Conservation (phyloP, 2,329 filamentous ascomycete genomes). For the Monilinia vaccinii-corymbosi region DNA sequence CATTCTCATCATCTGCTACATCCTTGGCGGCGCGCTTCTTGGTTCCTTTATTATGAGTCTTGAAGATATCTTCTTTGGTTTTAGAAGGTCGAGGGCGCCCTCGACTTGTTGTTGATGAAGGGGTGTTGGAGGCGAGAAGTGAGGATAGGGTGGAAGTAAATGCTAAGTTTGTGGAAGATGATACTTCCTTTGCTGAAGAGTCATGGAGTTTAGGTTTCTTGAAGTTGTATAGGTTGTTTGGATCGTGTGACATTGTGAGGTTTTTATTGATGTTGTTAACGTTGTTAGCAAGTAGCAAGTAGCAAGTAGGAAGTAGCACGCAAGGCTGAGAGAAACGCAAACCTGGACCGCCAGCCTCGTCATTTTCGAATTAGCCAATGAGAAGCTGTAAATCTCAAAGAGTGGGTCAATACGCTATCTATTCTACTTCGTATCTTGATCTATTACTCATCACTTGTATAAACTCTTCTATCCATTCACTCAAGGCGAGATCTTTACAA, state of each 20-base stretch:
- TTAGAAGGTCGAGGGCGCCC: slow-evolving; percentile 46
- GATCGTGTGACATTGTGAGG: slow-evolving; percentile 7
- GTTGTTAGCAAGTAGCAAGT: no score
- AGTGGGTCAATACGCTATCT: no score
- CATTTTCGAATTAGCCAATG: neutral
- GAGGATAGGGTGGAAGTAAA: slow-evolving; percentile 85
- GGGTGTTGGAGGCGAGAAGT: slow-evolving; percentile 55
- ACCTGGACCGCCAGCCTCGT: neutral
- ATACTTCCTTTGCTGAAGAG: slow-evolving; percentile 55
- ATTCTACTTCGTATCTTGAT: no score
- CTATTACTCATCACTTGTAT: no score
- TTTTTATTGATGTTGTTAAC: neutral
- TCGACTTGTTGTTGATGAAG: slow-evolving; percentile 31
- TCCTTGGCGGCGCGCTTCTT: slow-evolving; percentile 53
- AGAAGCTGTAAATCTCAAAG: no score
- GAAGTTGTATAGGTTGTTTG: slow-evolving; percentile 65
- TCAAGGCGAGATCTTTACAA: neutral
- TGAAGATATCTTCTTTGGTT: slow-evolving; percentile 61
- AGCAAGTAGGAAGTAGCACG: no score
- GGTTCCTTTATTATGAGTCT: slow-evolving; percentile 51
- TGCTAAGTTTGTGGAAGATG: slow-evolving; percentile 64
- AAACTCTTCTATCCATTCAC: no score
- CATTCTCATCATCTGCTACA: slow-evolving; percentile 39
- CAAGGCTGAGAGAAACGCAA: neutral
- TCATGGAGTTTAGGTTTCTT: slow-evolving; percentile 47